These are phyloP conservation scores for Leishmania tropica DNA, from an alignment of 208 protist species.

Conservation along the genomic window DNA sequence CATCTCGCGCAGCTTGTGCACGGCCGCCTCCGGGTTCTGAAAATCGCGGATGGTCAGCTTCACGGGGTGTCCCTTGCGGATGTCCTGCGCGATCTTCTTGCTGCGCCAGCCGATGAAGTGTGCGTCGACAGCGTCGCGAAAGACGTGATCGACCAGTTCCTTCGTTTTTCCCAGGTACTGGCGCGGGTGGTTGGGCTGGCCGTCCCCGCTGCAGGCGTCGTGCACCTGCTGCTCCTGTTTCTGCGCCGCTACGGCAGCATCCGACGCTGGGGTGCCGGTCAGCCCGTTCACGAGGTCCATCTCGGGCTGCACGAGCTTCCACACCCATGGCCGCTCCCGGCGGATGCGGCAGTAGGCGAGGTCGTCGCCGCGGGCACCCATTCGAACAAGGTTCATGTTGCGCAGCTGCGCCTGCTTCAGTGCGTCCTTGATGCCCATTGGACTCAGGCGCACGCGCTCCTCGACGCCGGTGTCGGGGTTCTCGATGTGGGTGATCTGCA, in stretches of 20 bases:
- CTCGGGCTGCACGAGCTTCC: constrained; percentile 61
- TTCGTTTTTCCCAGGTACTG: constrained; percentile 33
- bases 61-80: constrained; percentile 75
- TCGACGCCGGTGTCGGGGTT: constrained; percentile 70
- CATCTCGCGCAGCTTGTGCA: constrained; percentile 87
- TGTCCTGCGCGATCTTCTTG: constrained; percentile 85
- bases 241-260: neutral
- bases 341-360: constrained; percentile 85
- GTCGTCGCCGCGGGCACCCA: constrained; percentile 67
- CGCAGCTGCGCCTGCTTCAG: constrained; percentile 65
- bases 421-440: constrained; percentile 69
- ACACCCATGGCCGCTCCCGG: constrained; percentile 62
- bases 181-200: neutral
- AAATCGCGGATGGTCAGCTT: constrained; percentile 87
- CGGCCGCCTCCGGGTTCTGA: constrained; percentile 64
- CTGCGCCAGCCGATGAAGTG: constrained; percentile 91
- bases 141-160: constrained; percentile 70
- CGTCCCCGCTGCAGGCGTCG: constrained; percentile 7
- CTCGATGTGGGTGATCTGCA: constrained; percentile 89
- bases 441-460: constrained; percentile 61
- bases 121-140: constrained; percentile 86
- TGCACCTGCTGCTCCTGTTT: constrained; percentile 2
- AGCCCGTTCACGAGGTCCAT: constrained; percentile 46
- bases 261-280: constrained; percentile 16
- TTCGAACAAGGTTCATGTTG: constrained; percentile 83